These are phyloP conservation scores for Pseudocohnilembus persalinus DNA, from an alignment of 169 alveolate genomes.

Conservation along the genomic window DNA sequence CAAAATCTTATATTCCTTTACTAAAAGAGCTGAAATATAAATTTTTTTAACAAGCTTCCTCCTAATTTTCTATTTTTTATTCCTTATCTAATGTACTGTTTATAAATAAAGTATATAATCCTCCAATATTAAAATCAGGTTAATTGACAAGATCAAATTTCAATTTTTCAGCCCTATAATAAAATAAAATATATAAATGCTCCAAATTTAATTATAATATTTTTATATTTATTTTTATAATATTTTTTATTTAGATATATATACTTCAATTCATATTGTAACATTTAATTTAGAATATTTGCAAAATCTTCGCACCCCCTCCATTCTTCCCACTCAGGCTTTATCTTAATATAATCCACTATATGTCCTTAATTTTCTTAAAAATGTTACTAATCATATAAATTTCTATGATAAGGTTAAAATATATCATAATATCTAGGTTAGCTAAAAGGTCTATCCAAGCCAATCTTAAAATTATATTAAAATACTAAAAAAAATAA, in stretches of 20 bases:
- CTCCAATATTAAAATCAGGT: neutral
- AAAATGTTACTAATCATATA: neutral
- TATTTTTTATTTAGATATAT: too few relatives aligned
- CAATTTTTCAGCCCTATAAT: neutral
- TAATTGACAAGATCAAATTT: neutral
- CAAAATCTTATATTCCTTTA: neutral
- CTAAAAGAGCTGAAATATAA: neutral
- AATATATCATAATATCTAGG: neutral
- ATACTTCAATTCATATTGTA: neutral
- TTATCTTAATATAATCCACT: neutral
- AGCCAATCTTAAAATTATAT: neutral
- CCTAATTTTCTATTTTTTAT: neutral
- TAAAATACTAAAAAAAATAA: too few relatives aligned
- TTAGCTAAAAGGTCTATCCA: neutral
- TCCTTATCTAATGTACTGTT: neutral
- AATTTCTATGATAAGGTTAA: neutral
- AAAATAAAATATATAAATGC: too few relatives aligned
- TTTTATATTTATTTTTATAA: too few relatives aligned
- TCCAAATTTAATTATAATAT: too few relatives aligned
- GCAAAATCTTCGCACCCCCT: neutral
- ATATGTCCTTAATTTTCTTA: neutral
- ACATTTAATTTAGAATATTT: neutral
- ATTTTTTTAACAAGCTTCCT: neutral
- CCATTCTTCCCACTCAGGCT: neutral
- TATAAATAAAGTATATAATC: neutral